Percentiles rank a stretch among this genome's conserved stretches.
phyloP scores from a whole-genome alignment of 2,329 filamentous ascomycete genomes.

The Botrytis medusae region DNA sequence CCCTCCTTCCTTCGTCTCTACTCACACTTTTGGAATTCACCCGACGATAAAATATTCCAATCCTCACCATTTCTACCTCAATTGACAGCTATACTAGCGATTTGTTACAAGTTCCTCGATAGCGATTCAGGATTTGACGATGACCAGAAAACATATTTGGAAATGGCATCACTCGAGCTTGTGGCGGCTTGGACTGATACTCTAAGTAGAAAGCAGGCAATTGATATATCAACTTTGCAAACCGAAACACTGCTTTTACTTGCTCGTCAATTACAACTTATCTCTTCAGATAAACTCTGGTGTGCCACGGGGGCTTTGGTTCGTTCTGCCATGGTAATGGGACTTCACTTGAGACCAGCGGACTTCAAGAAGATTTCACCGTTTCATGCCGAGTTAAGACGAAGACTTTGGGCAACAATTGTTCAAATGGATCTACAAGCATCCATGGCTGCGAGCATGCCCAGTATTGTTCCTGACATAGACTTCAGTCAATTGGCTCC shows the following conservation, averaged over 20 bases:
- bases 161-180: constrained; percentile 19
- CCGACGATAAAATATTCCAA: constrained; percentile 15
- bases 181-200: constrained; percentile 25
- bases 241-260: constrained; percentile 23
- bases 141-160: constrained; percentile 21
- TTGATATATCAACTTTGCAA: constrained; percentile 25
- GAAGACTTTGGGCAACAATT: constrained; percentile 56
- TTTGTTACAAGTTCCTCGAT: constrained; percentile 20
- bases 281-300: constrained; percentile 24
- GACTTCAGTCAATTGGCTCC: constrained; percentile 53
- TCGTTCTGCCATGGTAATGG: constrained; percentile 56
- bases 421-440: constrained; percentile 53
- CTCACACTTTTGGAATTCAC: constrained; percentile 42
- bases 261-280: constrained; percentile 19
- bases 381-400: constrained; percentile 52
- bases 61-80: constrained; percentile 22
- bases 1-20: constrained; percentile 48
- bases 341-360: constrained; percentile 55
- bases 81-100: constrained; percentile 24
- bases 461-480: constrained; percentile 47
- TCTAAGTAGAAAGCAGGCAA: constrained; percentile 20
- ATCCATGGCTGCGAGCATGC: constrained; percentile 51
- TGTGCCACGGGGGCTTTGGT: constrained; percentile 46
- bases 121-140: constrained; percentile 6
- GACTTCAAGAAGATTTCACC: constrained; percentile 49